Base-by-base conservation (phyloP, 805 yeast species). In the Candida berthetii region DNA sequence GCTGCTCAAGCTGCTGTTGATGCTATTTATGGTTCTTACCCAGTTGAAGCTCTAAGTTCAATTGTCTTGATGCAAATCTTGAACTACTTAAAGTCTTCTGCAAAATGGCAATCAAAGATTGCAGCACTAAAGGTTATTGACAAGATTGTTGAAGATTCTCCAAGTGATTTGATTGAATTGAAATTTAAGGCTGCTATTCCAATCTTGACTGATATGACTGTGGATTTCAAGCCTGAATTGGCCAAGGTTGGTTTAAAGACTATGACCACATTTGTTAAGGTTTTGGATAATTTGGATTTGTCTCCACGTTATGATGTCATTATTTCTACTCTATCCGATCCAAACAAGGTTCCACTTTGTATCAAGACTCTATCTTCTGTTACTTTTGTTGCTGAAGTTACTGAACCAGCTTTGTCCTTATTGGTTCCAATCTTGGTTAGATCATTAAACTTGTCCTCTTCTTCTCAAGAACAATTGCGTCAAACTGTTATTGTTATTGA, bases 331-430 rank as follows among this genome's bases (percentile, higher is more conserved):
- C 74, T 93, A 63, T 89, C 95, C 37, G 85, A 91, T 58, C 98
- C 98, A 42, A 72, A 73, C 49, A 85, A 85, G 59, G 95, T 91
- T 38, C 86, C 96, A 43, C 82, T 77, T 45, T 89, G 96, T 65
- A 86, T 91, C 62, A 86, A 84, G 65, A 78, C 91, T 35, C 74
- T 91, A 48, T 84, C 96, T 3, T 85, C 95, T 33, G 97, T 91
- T 41, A 93, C 99, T 0, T 91, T 91, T 62, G 98, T 91, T 38
- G 96, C 99, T 37, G 99, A 93, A 69, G 99, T 91, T 48, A 93
- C 97, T 14, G 98, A 90, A 68, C 95, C 98, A 5, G 95, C 95
- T 4, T 72, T 91, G 53, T 78, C 98, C 8, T 67, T 91, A 43
- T 72, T 91, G 57, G 97, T 87, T 36, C 99, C 99, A 37, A 90